Base-by-base conservation (phyloP, 352 stramenopile species). In the Pythium inflatum region DNA sequence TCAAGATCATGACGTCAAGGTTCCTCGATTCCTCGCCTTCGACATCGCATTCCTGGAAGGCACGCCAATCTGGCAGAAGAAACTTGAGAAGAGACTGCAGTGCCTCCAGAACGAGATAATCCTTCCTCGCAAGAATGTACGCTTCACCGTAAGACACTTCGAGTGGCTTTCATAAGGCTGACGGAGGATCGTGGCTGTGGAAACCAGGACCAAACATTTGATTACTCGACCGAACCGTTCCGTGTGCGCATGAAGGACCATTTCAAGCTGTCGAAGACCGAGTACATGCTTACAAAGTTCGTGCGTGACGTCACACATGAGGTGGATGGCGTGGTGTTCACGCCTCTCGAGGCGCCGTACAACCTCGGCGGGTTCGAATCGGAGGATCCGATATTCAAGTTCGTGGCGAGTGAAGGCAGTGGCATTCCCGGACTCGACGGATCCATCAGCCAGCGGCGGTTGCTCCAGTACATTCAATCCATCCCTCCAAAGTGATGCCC, bases 71-170 rank as follows among this genome's bases (percentile, higher is more conserved):
- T 95, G 86, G 87, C 88, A 94, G 60, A 92, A 91, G 62, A 95
- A 95, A 57, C 75, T 96, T 16, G 89, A 96, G 70, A 95, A 95
- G 66, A 84, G 89, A 14, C 65, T 96, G 62, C 87, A 94, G 56
- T 94, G 87, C 63, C 80, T 96, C 61, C 89, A 96, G 68, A 96
- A 96, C 68, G 89, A 96, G 70, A 89, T 96, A 46, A 95, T 96
- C 56, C 71, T 93, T 50, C 86, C 89, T 34, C 83, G 87, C 31
- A 96, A 95, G 62, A 91, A 91, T 63, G 88, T 93, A 81, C 62
- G n/a, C n/a, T n/a, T n/a, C n/a, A n/a, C n/a, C n/a, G n/a, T n/a
- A n/a, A n/a, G n/a, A n/a, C n/a, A n/a, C n/a, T n/a, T n/a, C n/a
- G n/a, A n/a, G n/a, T n/a, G n/a, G n/a, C n/a, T n/a, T n/a, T n/a